A percentile compares a stretch with the other conserved stretches of the same genome.
phyloP scores from a whole-genome alignment of 176 grass and related monocot species.

The Phoenix roebelenii region DNA sequence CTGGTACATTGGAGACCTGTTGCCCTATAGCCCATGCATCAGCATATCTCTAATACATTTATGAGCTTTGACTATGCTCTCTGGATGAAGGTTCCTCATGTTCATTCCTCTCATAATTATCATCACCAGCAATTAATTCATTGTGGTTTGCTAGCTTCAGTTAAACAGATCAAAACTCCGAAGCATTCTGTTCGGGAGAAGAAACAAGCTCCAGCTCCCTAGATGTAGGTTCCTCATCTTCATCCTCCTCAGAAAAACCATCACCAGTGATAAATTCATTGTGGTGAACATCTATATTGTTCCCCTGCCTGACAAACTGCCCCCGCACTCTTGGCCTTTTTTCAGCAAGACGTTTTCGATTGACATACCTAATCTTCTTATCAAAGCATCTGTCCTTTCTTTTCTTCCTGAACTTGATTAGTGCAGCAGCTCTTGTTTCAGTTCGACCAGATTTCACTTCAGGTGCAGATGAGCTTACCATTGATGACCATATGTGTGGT shows the following conservation, averaged over 20 bases:
- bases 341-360: slow-evolving; percentile 75
- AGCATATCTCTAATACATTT: too few relatives aligned
- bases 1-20: too few relatives aligned
- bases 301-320: slow-evolving; percentile 75
- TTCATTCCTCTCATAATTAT: too few relatives aligned
- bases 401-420: slow-evolving; percentile 93
- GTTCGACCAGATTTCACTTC: slow-evolving; percentile 39
- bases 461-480: slow-evolving; percentile 33
- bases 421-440: slow-evolving; percentile 60
- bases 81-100: too few relatives aligned
- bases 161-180: background rate
- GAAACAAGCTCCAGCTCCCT: slow-evolving; percentile 51
- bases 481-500: slow-evolving; percentile 39
- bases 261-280: slow-evolving; percentile 34
- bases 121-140: too few relatives aligned
- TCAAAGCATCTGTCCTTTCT: slow-evolving; percentile 88
- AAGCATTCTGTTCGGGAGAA: slow-evolving; percentile 46
- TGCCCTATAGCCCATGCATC: too few relatives aligned
- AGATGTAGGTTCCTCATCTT: slow-evolving; percentile 53
- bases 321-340: slow-evolving; percentile 75
- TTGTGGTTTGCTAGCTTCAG: background rate
- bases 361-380: slow-evolving; percentile 94
- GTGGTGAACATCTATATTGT: slow-evolving; percentile 35
- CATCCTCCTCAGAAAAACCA: slow-evolving; percentile 68
- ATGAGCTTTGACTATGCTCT: too few relatives aligned